These are phyloP conservation scores for Corylus avellana DNA, from an alignment of 306 rosid species.

Conservation along the genomic window DNA sequence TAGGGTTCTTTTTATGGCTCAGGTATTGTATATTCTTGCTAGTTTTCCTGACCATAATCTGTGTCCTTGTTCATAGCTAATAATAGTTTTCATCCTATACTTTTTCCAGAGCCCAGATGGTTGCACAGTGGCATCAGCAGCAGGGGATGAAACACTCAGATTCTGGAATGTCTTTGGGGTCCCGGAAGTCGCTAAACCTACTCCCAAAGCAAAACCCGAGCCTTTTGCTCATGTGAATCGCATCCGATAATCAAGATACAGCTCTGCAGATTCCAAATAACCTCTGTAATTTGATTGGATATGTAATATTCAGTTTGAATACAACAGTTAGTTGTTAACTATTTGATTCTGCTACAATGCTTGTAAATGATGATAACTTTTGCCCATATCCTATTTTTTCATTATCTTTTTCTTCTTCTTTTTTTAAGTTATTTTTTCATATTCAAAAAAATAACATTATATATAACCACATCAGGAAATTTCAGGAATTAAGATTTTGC, in stretches of 20 bases:
- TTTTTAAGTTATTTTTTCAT: no score
- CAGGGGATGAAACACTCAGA: conserved; percentile 46
- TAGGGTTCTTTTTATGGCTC: conserved; percentile 55
- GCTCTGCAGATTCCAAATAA: not conserved
- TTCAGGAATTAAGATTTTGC: no score
- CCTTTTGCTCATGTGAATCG: conserved; percentile 43
- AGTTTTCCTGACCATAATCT: not conserved
- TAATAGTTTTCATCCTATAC: not conserved
- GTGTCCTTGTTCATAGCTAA: not conserved
- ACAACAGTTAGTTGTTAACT: no score
- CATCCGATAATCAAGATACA: conserved; percentile 23
- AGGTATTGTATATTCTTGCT: not conserved
- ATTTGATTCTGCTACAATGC: no score
- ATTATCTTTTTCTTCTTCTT: no score
- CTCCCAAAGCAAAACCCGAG: conserved; percentile 27
- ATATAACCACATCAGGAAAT: no score
- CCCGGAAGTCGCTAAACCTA: conserved; percentile 42
- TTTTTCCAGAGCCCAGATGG: conserved; percentile 21
- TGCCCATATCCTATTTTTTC: no score
- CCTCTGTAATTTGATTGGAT: no score
- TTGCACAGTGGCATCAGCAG: conserved; percentile 57
- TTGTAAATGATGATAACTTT: no score
- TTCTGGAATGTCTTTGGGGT: conserved; percentile 57
- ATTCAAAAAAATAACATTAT: no score
- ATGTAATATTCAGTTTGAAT: no score